Percentiles rank a stretch among this genome's conserved stretches.
Conservation (phyloP, 257 asterid genomes). For the Haberlea rhodopensis region DNA sequence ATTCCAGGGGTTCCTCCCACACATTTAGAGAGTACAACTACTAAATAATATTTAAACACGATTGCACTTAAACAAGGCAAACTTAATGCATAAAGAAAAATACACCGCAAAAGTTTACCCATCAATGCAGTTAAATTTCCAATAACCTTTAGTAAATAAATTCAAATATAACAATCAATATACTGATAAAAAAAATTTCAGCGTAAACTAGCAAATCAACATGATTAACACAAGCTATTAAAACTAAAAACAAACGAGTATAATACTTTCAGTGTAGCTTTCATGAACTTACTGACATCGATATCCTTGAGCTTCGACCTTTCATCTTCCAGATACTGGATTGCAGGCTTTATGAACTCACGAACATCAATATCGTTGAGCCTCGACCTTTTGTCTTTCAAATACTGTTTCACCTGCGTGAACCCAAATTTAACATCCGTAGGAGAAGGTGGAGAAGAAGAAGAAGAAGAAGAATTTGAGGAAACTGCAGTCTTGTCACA, state of each 20-base stretch:
- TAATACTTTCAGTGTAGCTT: no score
- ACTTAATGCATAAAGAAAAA: no score
- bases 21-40: no score
- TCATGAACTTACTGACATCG: conserved; percentile 53
- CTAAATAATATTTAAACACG: no score
- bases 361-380: conserved; percentile 67
- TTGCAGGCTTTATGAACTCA: conserved; percentile 36
- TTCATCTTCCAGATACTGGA: conserved; percentile 48
- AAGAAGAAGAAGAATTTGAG: conserved; percentile 45
- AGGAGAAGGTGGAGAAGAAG: conserved; percentile 37
- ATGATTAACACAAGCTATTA: not conserved
- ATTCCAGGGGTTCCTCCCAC: not conserved
- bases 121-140: not conserved
- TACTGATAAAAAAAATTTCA: not conserved
- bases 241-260: not conserved
- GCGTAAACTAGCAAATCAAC: conserved; percentile 20
- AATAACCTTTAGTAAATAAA: not conserved
- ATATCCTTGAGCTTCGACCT: conserved; percentile 74
- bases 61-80: no score
- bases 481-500: conserved; percentile 50
- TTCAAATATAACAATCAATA: not conserved
- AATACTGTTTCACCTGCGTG: conserved; percentile 52
- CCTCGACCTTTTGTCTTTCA: conserved; percentile 62
- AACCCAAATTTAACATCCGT: conserved; percentile 49
- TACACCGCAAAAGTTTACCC: not conserved